These are phyloP conservation scores for Leccinum olivaceopallidum DNA, from an alignment of 768 basidiomycete species.

Conservation along the genomic window DNA sequence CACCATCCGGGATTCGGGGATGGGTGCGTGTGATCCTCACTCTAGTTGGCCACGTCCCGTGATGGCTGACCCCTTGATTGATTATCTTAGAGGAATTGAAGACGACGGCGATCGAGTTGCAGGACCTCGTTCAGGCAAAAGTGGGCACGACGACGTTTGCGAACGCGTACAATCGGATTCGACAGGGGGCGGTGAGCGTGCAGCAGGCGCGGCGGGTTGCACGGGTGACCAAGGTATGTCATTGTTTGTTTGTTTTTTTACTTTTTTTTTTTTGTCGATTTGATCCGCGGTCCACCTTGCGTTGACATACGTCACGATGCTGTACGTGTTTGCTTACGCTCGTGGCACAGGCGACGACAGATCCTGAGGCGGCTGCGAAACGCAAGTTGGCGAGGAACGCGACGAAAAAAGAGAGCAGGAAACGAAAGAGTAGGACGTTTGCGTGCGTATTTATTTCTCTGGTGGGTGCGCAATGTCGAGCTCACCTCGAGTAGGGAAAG, in stretches of 20 bases:
- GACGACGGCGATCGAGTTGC: conserved; percentile 75
- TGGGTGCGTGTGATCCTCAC: conserved; percentile 52
- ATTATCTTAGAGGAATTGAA: conserved; percentile 76
- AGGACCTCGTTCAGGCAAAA: conserved; percentile 84
- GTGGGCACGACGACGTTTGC: conserved; percentile 89
- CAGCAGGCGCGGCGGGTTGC: conserved; percentile 72
- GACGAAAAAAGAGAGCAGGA: conserved; percentile 83
- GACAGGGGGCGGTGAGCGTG: conserved; percentile 65
- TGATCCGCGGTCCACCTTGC: neutral
- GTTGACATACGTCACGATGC: neutral
- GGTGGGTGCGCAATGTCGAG: neutral
- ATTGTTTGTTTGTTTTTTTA: neutral
- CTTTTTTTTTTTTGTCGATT: neutral
- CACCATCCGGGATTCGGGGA: conserved; percentile 71
- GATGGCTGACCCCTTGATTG: neutral
- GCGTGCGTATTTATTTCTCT: conserved; percentile 47
- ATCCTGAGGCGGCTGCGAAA: conserved; percentile 77
- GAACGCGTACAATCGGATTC: conserved; percentile 72
- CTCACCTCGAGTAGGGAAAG: conserved; percentile 38
- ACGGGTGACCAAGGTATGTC: conserved; percentile 48
- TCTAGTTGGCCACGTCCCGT: neutral
- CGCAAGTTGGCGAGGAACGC: conserved; percentile 70
- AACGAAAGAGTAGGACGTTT: conserved; percentile 66
- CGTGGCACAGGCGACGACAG: conserved; percentile 55
- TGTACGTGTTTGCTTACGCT: neutral